These are phyloP conservation scores for Diaporthe destruens DNA, from an alignment of 2,329 filamentous ascomycete species.

Conservation along the genomic window DNA sequence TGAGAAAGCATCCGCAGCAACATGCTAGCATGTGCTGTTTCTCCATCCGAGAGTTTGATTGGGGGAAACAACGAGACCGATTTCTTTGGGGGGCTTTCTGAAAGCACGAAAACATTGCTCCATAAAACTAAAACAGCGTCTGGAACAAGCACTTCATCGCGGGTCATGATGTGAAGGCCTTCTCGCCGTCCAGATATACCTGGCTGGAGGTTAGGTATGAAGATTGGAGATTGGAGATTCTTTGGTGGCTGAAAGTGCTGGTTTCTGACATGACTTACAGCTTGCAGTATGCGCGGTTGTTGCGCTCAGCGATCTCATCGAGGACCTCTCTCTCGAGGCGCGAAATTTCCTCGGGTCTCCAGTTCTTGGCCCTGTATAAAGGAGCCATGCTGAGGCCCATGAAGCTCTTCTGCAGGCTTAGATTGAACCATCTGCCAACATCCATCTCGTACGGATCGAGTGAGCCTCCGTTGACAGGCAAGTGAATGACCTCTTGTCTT, in stretches of 20 bases:
- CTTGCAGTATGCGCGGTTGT: constrained; percentile 79
- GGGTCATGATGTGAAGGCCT: constrained; percentile 42
- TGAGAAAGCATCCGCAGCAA: constrained; percentile 11
- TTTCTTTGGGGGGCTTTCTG: background rate
- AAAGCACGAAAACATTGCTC: constrained; percentile 22
- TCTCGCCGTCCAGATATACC: constrained; percentile 52
- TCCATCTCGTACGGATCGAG: constrained; percentile 73
- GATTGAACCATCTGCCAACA: constrained; percentile 86
- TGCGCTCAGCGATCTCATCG: constrained; percentile 76
- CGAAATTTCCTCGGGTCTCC: constrained; percentile 72
- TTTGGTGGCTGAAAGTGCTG: background rate
- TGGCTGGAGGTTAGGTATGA: constrained; percentile 40
- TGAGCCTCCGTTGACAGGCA: constrained; percentile 83
- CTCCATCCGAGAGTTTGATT: constrained; percentile 1
- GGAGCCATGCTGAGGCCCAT: constrained; percentile 80
- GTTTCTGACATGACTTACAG: constrained; percentile 69
- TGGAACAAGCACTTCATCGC: constrained; percentile 1
- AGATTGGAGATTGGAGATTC: background rate
- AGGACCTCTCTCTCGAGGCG: constrained; percentile 73
- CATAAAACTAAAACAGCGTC: background rate
- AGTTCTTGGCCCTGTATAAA: constrained; percentile 74
- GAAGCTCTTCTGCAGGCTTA: constrained; percentile 79
- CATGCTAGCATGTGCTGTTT: constrained; percentile 8
- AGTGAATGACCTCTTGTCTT: constrained; percentile 73
- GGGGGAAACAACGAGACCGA: constrained; percentile 1